These are phyloP conservation scores for Pyricularia sp. DNA, from an alignment of 2,329 filamentous ascomycete genomes.

Conservation along the genomic window DNA sequence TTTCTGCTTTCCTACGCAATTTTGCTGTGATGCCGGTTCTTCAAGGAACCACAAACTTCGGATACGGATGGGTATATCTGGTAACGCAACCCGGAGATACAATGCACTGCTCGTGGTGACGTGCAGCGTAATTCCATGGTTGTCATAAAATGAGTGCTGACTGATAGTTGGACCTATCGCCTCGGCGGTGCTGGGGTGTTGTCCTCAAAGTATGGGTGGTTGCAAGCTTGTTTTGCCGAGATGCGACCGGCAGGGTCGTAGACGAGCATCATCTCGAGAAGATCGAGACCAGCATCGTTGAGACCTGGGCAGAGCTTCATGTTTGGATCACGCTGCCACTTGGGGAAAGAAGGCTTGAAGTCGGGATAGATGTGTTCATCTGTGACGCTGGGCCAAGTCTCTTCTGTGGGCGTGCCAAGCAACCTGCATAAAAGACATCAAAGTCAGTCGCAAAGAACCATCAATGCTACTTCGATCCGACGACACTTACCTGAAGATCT, in stretches of 20 bases:
- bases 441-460: background rate
- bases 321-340: conserved; percentile 65
- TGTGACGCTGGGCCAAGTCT: conserved; percentile 76
- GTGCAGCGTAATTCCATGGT: background rate
- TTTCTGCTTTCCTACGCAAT: background rate
- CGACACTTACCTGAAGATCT: conserved; percentile 67
- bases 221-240: conserved; percentile 78
- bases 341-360: conserved; percentile 81
- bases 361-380: conserved; percentile 59
- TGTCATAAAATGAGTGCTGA: background rate
- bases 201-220: conserved; percentile 66
- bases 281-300: conserved; percentile 60
- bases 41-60: background rate
- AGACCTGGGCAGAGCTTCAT: conserved; percentile 58
- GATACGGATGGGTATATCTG: background rate
- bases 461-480: background rate
- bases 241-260: conserved; percentile 79
- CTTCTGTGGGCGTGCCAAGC: conserved; percentile 72
- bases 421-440: conserved; percentile 32
- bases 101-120: background rate
- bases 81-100: background rate
- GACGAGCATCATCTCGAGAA: conserved; percentile 59
- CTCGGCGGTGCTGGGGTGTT: conserved; percentile 14
- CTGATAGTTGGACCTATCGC: background rate
- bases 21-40: background rate